phyloP scores from a whole-genome alignment of 257 asterid species.

The Echium plantagineum region DNA sequence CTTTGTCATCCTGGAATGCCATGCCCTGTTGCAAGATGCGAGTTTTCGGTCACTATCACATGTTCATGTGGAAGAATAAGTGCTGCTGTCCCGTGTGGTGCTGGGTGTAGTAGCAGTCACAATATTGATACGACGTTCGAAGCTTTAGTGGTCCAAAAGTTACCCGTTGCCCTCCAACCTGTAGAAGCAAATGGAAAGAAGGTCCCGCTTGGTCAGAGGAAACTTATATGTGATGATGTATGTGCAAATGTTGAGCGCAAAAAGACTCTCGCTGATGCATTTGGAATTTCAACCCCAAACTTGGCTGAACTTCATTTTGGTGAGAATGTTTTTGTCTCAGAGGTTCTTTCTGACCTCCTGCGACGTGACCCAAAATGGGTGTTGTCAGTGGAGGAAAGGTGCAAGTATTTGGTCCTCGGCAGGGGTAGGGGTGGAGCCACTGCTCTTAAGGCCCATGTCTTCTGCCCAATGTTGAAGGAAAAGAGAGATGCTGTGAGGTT shows the following conservation, averaged over 20 bases:
- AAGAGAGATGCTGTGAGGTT: constrained; percentile 81
- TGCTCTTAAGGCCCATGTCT: constrained; percentile 81
- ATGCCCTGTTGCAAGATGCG: constrained; percentile 88
- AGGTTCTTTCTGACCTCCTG: constrained; percentile 75
- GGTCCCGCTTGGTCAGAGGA: constrained; percentile 78
- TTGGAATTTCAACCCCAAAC: constrained; percentile 50
- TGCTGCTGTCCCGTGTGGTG: constrained; percentile 84
- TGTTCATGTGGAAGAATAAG: constrained; percentile 81
- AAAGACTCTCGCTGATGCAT: constrained; percentile 90
- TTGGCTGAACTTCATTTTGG: constrained; percentile 84
- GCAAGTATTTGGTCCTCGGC: constrained; percentile 74
- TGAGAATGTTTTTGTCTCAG: constrained; percentile 66
- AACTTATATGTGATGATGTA: constrained; percentile 80
- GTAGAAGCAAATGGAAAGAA: constrained; percentile 45
- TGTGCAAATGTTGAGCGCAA: constrained; percentile 81
- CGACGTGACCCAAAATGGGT: constrained; percentile 93
- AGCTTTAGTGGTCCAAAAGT: constrained; percentile 61
- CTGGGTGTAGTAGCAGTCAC: constrained; percentile 46
- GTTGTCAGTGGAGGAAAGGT: constrained; percentile 76
- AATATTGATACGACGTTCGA: constrained; percentile 40
- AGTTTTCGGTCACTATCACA: constrained; percentile 65
- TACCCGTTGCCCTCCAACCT: constrained; percentile 64
- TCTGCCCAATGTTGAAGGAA: constrained; percentile 77
- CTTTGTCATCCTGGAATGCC: constrained; percentile 71
- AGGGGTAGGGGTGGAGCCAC: constrained; percentile 57